These are phyloP conservation scores for Ogataea siamensis DNA, from an alignment of 805 yeast species.

Conservation along the genomic window DNA sequence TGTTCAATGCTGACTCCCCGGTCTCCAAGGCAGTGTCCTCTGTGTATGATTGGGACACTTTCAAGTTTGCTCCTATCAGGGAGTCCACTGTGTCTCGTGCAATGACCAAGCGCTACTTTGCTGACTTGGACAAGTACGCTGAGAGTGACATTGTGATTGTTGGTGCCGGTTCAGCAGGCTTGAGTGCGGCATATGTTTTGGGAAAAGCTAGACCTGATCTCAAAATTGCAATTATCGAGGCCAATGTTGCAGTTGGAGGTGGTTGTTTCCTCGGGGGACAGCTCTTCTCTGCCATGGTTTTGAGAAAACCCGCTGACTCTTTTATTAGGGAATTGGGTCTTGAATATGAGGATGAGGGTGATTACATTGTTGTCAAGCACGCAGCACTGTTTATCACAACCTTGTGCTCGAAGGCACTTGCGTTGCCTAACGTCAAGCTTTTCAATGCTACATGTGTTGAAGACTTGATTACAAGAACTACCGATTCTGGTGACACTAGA, in stretches of 20 bases:
- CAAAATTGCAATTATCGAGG: conserved; percentile 71
- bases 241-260: conserved; percentile 76
- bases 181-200: conserved; percentile 70
- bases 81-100: conserved; percentile 80
- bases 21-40: conserved; percentile 31
- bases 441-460: conserved; percentile 82
- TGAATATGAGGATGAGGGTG: conserved; percentile 76
- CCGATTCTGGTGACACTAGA: conserved; percentile 56
- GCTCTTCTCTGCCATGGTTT: conserved; percentile 72
- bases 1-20: conserved; percentile 26
- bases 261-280: conserved; percentile 81
- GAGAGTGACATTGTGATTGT: conserved; percentile 73
- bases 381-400: conserved; percentile 78
- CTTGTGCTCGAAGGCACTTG: conserved; percentile 62
- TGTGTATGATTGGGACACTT: conserved; percentile 59
- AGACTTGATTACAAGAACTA: conserved; percentile 71
- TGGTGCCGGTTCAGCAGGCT: conserved; percentile 78
- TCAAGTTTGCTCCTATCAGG: conserved; percentile 68
- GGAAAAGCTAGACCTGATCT: conserved; percentile 75
- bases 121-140: conserved; percentile 69
- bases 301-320: conserved; percentile 75
- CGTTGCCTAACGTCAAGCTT: conserved; percentile 70
- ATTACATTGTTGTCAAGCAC: conserved; percentile 75
- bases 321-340: conserved; percentile 63
- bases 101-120: conserved; percentile 72